A percentile compares a stretch with the other conserved stretches of the same genome.
Conservation (phyloP, 1,284 basidiomycete genomes). For the Vanrija sp. region DNA sequence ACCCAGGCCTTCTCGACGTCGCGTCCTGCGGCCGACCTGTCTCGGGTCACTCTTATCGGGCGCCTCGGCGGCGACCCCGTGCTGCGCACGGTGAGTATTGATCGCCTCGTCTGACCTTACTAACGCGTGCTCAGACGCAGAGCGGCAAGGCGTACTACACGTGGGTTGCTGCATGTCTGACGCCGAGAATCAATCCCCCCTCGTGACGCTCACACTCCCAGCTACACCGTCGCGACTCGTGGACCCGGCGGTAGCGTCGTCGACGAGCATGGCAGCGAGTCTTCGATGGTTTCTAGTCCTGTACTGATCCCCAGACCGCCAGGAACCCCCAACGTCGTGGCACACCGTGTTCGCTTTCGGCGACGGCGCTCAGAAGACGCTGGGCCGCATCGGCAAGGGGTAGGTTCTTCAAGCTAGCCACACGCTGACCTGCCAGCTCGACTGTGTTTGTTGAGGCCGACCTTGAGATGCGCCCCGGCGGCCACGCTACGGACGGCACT, state of each 20-base stretch:
- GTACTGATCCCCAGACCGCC: conserved; percentile 4
- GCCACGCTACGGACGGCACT: conserved; percentile 21
- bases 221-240: conserved; percentile 40
- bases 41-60: conserved; percentile 39
- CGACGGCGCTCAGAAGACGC: conserved; percentile 27
- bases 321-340: conserved; percentile 36
- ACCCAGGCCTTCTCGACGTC: conserved; percentile 30
- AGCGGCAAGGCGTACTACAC: conserved; percentile 41
- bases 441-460: conserved; percentile 45
- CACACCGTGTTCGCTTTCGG: conserved; percentile 43
- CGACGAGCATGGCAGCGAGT: conserved; percentile 25
- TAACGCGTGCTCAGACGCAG: conserved; percentile 20
- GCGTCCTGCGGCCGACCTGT: conserved; percentile 23
- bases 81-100: conserved; percentile 21
- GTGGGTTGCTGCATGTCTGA: conserved; percentile 7
- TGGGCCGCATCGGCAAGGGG: conserved; percentile 37
- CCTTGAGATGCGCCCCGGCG: conserved; percentile 35
- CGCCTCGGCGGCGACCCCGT: conserved; percentile 41
- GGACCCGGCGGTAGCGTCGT: neutral
- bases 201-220: conserved; percentile 5
- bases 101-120: neutral
- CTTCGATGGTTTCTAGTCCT: neutral
- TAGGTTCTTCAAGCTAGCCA: conserved; percentile 7
- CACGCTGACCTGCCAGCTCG: conserved; percentile 17
- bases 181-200: neutral